Conservation (phyloP, 116 monocot species). For the Trichopus zeylanicus region DNA sequence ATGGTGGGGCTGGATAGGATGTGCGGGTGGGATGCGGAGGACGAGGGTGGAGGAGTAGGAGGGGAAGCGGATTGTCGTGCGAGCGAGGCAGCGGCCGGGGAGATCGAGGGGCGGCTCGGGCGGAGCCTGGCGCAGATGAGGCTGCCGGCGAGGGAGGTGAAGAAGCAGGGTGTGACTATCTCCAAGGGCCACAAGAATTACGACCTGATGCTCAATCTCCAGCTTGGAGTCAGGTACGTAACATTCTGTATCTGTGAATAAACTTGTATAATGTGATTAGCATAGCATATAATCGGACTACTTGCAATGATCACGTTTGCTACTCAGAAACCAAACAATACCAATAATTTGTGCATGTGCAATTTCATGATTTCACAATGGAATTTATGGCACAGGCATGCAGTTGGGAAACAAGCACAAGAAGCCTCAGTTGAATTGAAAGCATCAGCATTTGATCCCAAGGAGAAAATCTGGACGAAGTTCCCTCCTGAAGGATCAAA, state of each 20-base stretch:
- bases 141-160: slow-evolving; percentile 29
- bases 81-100: background rate
- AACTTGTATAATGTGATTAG: too few species aligned
- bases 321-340: too few species aligned
- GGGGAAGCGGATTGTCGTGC: too few species aligned
- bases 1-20: slow-evolving; percentile 23
- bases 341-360: too few species aligned
- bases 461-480: slow-evolving; percentile 46
- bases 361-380: too few species aligned
- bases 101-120: background rate
- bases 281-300: too few species aligned
- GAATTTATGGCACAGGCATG: slow-evolving; percentile 27
- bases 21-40: slow-evolving; percentile 32
- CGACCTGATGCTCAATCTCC: slow-evolving; percentile 72
- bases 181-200: slow-evolving; percentile 59
- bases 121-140: slow-evolving; percentile 1
- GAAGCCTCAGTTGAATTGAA: slow-evolving; percentile 21
- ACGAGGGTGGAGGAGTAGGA: slow-evolving; percentile 2
- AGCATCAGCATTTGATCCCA: slow-evolving; percentile 43
- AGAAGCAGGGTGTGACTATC: slow-evolving; percentile 63
- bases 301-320: too few species aligned
- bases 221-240: slow-evolving; percentile 70
- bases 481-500: slow-evolving; percentile 51
- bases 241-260: too few species aligned
- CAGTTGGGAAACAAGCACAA: slow-evolving; percentile 30